phyloP scores from a whole-genome alignment of 2,329 filamentous ascomycete species.

The Aspergillus nomiae region DNA sequence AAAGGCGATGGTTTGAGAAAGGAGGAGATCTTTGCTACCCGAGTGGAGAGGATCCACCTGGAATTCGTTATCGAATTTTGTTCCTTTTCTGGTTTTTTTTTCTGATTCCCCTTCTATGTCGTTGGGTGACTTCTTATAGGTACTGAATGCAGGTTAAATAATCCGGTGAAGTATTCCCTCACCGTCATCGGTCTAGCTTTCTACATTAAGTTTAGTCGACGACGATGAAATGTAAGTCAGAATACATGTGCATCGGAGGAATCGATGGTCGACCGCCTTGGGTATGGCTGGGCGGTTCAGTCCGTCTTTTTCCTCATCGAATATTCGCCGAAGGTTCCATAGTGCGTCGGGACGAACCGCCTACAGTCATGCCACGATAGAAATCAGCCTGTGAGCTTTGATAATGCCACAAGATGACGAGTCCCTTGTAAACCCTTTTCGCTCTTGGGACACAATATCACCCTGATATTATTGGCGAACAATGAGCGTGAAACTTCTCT shows the following conservation, averaged over 20 bases:
- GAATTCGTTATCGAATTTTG: no score
- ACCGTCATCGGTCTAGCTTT: neutral
- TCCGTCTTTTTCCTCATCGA: neutral
- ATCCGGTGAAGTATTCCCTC: no score
- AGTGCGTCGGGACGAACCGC: slow-evolving; percentile 10
- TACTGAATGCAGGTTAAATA: no score
- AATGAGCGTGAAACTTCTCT: neutral
- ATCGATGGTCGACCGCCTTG: neutral
- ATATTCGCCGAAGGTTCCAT: slow-evolving; percentile 2
- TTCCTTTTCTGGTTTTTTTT: no score
- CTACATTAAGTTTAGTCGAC: neutral
- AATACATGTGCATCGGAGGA: neutral
- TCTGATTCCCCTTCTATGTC: no score
- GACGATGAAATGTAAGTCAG: neutral
- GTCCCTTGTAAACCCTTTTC: slow-evolving; percentile 1
- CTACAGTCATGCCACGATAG: neutral
- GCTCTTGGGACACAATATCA: neutral
- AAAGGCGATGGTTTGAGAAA: no score
- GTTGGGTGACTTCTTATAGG: no score
- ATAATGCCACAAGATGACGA: slow-evolving; percentile 7
- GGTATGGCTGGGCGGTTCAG: neutral
- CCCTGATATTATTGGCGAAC: neutral
- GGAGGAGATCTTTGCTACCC: neutral
- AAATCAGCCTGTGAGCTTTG: slow-evolving; percentile 3
- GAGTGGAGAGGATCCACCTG: neutral